Evolutionary conservation across 2,329 filamentous ascomycete genomes (phyloP), one percentile per base, ranked within the genome.

Genomic region (Fusarium chlamydosporum): DNA sequence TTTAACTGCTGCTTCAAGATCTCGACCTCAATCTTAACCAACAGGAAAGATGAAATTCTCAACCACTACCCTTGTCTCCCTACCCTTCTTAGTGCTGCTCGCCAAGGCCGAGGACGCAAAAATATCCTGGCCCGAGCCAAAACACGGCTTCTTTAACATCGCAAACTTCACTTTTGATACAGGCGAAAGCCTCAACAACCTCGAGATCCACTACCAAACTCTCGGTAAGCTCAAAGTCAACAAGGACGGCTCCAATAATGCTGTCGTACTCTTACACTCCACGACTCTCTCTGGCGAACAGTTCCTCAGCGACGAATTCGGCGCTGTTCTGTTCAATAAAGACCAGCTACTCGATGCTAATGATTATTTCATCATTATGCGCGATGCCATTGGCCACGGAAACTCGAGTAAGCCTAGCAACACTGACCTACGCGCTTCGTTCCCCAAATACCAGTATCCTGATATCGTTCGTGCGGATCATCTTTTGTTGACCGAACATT

Each of bases 371-470:
- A 56, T 68, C 6, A 66, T 68, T 10, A 68, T 68, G 9, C 65
- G 55, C 2, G 66, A 68, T 31, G 50, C 45, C 1, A 57, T 68
- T 9, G 66, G 66, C 0, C 66, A 68, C 3, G 61, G 66, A 12
- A 69, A 69, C 20, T 68, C 66, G 1, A 68, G 65, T 12, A 68
- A 66, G 7, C 61, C 66, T 1, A 68, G 66, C 15, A 68, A 47
- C 6, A 54, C 23, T 11, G 47, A 27, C 0, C 46, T 68, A 1
- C 61, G 33, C 0, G 66, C 66, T 2, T 26, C 41, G 0, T 68
- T 68, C 2, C 66, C 66, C 0, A 68, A 56, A 5, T 68, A 68
- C 4, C 55, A 69, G 33, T 66, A 68, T 23, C 35, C 51, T 0
- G 61, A 68, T 1, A 68, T 68, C 34, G 38, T 62, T 9, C 65